phyloP scores from a whole-genome alignment of 441 rosid genomes.

The Theobroma grandiflorum region DNA sequence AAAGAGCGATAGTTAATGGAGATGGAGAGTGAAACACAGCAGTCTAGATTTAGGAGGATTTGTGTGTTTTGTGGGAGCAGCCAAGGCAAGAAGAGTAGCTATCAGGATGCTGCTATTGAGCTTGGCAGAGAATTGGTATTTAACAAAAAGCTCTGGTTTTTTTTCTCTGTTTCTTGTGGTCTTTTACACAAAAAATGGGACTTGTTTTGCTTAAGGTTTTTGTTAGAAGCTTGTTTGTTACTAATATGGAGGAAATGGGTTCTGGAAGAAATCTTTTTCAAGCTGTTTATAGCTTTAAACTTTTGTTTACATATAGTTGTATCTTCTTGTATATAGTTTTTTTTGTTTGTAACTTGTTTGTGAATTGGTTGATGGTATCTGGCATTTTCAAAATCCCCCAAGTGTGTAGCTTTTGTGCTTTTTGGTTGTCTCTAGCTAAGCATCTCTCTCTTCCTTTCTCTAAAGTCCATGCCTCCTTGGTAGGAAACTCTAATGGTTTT shows the following conservation, averaged over 20 bases:
- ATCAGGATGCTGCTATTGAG: conserved; percentile 97
- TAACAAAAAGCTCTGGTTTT: conserved; percentile 16
- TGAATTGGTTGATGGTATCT: conserved; percentile 15
- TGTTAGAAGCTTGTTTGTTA: conserved; percentile 13
- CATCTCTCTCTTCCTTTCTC: conserved; percentile 11
- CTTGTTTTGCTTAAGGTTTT: neutral
- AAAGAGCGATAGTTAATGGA: conserved; percentile 46
- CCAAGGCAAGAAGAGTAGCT: conserved; percentile 92
- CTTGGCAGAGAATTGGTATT: conserved; percentile 95
- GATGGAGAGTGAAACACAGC: conserved; percentile 54
- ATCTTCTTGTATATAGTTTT: neutral
- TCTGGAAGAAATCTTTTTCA: conserved; percentile 18
- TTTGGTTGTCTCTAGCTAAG: conserved; percentile 21
- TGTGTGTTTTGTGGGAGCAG: conserved; percentile 99
- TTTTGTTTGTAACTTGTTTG: conserved; percentile 35
- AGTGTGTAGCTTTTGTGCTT: conserved; percentile 9
- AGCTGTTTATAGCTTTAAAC: conserved; percentile 17
- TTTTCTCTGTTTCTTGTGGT: conserved; percentile 13
- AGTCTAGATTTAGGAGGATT: conserved; percentile 84
- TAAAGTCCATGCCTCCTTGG: neutral
- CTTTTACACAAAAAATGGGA: conserved; percentile 13
- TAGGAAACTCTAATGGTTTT: neutral
- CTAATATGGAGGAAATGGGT: conserved; percentile 21
- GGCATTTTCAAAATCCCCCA: conserved; percentile 4
- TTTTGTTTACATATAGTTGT: neutral